A percentile compares a stretch with the other conserved stretches of the same genome.
These are phyloP conservation scores for Fomitopsis serialis DNA, from an alignment of 768 basidiomycete species.

Conservation along the genomic window DNA sequence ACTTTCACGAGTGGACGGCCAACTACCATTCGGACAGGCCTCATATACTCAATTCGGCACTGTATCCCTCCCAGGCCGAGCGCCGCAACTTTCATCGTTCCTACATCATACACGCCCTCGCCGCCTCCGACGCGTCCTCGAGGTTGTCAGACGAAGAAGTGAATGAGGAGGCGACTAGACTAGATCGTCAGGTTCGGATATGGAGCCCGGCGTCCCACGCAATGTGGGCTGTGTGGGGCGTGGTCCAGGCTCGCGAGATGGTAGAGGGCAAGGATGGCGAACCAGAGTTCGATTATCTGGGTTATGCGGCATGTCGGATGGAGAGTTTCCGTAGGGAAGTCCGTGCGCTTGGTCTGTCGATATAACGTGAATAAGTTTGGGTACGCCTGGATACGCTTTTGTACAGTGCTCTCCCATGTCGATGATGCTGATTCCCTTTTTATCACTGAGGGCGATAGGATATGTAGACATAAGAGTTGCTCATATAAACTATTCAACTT, in stretches of 20 bases:
- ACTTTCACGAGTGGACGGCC: slow-evolving; percentile 96
- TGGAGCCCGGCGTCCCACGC: slow-evolving; percentile 93
- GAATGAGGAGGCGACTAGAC: slow-evolving; percentile 43
- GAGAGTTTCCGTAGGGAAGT: slow-evolving; percentile 55
- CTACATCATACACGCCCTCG: slow-evolving; percentile 57
- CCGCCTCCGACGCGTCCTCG: slow-evolving; percentile 10
- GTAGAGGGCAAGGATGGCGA: slow-evolving; percentile 50
- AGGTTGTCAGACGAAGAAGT: slow-evolving; percentile 18
- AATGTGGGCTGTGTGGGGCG: slow-evolving; percentile 93
- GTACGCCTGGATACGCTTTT: neutral
- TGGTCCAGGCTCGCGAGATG: slow-evolving; percentile 83
- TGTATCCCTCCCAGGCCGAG: slow-evolving; percentile 70
- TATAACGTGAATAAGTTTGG: neutral
- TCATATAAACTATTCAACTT: too few species aligned
- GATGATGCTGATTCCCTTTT: too few species aligned
- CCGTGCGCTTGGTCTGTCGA: slow-evolving; percentile 32
- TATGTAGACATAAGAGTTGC: too few species aligned
- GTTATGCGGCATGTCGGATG: slow-evolving; percentile 71
- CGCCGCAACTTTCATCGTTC: slow-evolving; percentile 81
- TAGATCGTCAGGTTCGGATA: slow-evolving; percentile 75
- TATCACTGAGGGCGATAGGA: too few species aligned
- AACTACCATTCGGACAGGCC: slow-evolving; percentile 75
- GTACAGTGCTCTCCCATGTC: too few species aligned
- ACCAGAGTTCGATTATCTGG: slow-evolving; percentile 87
- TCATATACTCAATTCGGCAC: slow-evolving; percentile 54